These are phyloP conservation scores for Lentinula guzmanii DNA, from an alignment of 768 basidiomycete species.

Conservation along the genomic window DNA sequence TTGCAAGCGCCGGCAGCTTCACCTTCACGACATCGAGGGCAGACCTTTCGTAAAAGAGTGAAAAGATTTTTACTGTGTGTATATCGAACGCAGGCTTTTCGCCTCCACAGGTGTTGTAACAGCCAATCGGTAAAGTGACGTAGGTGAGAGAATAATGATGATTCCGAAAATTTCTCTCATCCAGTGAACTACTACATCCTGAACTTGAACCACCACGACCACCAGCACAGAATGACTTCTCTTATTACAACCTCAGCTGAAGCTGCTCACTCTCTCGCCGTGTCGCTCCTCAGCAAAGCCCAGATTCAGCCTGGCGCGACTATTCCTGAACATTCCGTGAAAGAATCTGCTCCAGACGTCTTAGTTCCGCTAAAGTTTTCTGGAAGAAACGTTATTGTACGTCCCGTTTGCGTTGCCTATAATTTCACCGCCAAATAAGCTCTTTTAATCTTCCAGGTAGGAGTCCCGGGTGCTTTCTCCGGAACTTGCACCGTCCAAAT, in stretches of 20 bases:
- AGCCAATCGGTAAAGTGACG: neutral
- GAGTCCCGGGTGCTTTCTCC: conserved; percentile 75
- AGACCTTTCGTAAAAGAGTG: too few species aligned
- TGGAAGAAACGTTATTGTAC: conserved; percentile 61
- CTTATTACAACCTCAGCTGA: conserved; percentile 39
- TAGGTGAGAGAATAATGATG: neutral
- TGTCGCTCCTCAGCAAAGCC: conserved; percentile 40
- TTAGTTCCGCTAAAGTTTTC: conserved; percentile 36
- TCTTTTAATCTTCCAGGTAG: conserved; percentile 35
- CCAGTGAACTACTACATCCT: neutral
- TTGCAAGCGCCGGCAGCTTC: too few species aligned
- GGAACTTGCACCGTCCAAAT: conserved; percentile 22
- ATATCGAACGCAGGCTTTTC: too few species aligned
- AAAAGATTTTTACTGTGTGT: too few species aligned
- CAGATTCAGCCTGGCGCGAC: conserved; percentile 42
- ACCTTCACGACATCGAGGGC: too few species aligned
- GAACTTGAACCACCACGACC: neutral
- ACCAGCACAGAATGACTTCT: conserved; percentile 35
- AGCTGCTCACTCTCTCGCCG: conserved; percentile 48
- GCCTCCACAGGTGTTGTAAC: neutral
- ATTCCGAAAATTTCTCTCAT: neutral
- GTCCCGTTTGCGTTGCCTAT: conserved; percentile 13
- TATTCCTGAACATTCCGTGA: conserved; percentile 48
- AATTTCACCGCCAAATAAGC: neutral
- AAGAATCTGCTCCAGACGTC: conserved; percentile 49